Evolutionary conservation across 2,329 filamentous ascomycete genomes (phyloP), one percentile per base, ranked within the genome.

Genomic region (Arthrobotrys pseudoclavata): DNA sequence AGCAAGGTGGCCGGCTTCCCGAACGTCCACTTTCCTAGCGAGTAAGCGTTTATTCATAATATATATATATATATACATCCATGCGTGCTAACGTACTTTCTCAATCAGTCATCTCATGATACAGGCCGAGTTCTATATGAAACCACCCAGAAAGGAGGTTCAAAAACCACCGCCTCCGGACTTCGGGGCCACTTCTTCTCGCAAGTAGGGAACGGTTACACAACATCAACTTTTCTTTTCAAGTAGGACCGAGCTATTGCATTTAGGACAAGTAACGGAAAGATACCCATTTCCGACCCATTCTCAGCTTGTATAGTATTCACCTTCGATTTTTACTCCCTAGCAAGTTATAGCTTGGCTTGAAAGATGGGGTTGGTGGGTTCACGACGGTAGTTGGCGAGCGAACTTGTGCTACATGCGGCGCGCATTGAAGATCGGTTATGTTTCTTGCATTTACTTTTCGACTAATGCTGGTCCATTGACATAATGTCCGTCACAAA

Each of bases 11-110:
- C 94, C 2, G 94, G 94, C 0, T 97, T 97, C 85, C 94, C 94
- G 20, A 94, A 96, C 83, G 95, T 93, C 85, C 94, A 97, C 85
- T 97, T 96, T 87, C 94, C 94, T 0, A 93, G 92, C 81, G 94
- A 97, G 81, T 82, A 81, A 40, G 15, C 20, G n/a, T 20, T 20
- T 4, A 45, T 20, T 7, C 1, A n/a, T n/a, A n/a, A n/a, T n/a
- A n/a, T n/a, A n/a, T n/a, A n/a, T n/a, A n/a, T n/a, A n/a, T n/a
- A n/a, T n/a, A n/a, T n/a, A n/a, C n/a, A n/a, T n/a, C n/a, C n/a
- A n/a, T n/a, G n/a, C n/a, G n/a, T n/a, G 22, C 61, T 70, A 40
- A 79, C 53, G 26, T 50, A 52, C 2, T 31, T 22, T 12, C 15
- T 13, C 29, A n/a, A 15, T 29, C 53, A 82, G 81, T 83, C 94